Evolutionary conservation across 208 protist genomes (phyloP).

Genomic region (Trypanosoma platydactyli): DNA sequence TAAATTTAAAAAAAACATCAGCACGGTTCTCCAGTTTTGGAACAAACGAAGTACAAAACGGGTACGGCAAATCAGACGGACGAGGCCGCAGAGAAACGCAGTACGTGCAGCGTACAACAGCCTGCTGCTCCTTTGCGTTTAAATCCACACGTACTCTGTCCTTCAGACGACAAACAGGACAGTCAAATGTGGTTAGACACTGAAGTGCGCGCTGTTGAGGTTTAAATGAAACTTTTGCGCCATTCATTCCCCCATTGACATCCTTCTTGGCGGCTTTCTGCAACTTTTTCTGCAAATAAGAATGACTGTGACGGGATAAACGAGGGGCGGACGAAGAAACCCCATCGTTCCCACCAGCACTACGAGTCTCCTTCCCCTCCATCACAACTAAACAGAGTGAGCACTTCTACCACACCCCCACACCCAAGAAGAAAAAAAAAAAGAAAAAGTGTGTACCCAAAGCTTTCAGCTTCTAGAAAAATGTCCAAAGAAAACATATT

Average conservation of each 20-base stretch:
- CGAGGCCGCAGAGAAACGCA: slow-evolving; percentile 57
- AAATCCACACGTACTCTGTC: slow-evolving; percentile 71
- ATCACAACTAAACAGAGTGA: neutral
- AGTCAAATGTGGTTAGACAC: slow-evolving; percentile 76
- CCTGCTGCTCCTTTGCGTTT: slow-evolving; percentile 42
- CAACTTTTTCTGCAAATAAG: slow-evolving; percentile 39
- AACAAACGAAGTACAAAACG: slow-evolving; percentile 53
- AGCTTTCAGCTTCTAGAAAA: too few relatives aligned
- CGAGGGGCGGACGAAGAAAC: slow-evolving; percentile 9
- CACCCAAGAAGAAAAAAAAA: too few relatives aligned
- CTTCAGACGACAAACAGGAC: slow-evolving; percentile 71
- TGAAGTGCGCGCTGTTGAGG: slow-evolving; percentile 61
- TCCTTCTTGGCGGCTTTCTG: slow-evolving; percentile 37
- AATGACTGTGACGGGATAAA: slow-evolving; percentile 28
- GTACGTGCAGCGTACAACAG: slow-evolving; percentile 69
- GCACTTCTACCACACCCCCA: neutral
- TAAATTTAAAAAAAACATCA: slow-evolving; percentile 85
- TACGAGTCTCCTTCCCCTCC: neutral
- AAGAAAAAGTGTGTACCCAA: too few relatives aligned
- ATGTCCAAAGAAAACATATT: too few relatives aligned
- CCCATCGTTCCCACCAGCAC: neutral
- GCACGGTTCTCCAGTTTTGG: slow-evolving; percentile 80
- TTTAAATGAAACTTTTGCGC: slow-evolving; percentile 28
- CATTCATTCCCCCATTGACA: neutral
- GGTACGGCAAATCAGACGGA: slow-evolving; percentile 74